A percentile compares a stretch with the other conserved stretches of the same genome.
phyloP scores from a whole-genome alignment of 371 early-diverging fungal species.

The Mucor sp. region DNA sequence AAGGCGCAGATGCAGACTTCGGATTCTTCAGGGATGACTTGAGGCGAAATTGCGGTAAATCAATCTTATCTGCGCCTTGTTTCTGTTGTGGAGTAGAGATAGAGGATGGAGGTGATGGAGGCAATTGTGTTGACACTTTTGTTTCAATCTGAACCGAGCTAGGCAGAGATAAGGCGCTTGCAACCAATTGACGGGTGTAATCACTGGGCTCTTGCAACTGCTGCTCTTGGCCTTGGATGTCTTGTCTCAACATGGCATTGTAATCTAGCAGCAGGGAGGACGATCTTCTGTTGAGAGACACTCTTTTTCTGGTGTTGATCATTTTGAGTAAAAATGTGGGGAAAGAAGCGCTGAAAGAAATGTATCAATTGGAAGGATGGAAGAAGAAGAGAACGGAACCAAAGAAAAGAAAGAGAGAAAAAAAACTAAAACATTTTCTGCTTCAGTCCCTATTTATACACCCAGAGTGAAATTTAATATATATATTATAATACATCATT shows the following conservation, averaged over 20 bases:
- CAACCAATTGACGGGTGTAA: constrained; percentile 18
- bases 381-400: background rate
- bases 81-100: background rate
- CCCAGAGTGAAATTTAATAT: background rate
- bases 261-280: constrained; percentile 18
- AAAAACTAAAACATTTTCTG: constrained; percentile 1
- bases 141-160: constrained; percentile 3
- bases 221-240: background rate
- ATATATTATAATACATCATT: constrained; percentile 12
- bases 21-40: constrained; percentile 25
- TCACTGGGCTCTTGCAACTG: constrained; percentile 4
- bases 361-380: background rate
- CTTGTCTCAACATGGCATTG: constrained; percentile 6
- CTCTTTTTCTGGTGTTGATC: constrained; percentile 17
- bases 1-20: constrained; percentile 31
- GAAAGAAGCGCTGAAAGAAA: background rate
- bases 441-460: background rate
- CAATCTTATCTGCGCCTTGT: constrained; percentile 1
- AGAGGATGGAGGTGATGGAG: background rate
- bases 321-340: constrained; percentile 1
- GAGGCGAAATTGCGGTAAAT: constrained; percentile 7
- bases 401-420: background rate
- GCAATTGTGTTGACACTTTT: background rate
- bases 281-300: constrained; percentile 21
- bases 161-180: constrained; percentile 17